These are phyloP conservation scores for Sodiomyces alkalinus DNA, from an alignment of 2,329 filamentous ascomycete species.

Conservation along the genomic window DNA sequence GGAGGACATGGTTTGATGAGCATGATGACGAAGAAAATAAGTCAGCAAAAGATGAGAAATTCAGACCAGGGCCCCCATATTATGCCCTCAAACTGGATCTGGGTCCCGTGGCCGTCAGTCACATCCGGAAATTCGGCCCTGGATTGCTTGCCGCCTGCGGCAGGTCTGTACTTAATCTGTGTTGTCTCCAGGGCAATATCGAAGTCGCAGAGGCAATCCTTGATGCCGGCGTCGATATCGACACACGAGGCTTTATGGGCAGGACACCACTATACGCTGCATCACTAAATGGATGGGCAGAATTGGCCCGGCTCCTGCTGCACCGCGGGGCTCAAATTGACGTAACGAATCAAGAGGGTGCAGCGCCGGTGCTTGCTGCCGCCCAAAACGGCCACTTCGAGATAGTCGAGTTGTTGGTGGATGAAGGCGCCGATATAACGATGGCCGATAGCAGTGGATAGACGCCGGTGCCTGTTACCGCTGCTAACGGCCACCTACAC, in stretches of 20 bases:
- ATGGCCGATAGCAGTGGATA: background rate
- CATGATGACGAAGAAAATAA: background rate
- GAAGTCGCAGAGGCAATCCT: background rate
- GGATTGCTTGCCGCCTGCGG: no score
- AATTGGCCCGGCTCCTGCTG: background rate
- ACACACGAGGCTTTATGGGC: background rate
- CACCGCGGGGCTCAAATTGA: constrained; percentile 1
- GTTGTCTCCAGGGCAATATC: background rate
- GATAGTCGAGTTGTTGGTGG: background rate
- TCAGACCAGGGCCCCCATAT: background rate
- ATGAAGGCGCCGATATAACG: background rate
- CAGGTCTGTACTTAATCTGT: background rate
- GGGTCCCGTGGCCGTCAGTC: background rate
- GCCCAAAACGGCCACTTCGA: background rate
- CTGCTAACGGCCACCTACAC: background rate
- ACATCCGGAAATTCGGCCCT: background rate
- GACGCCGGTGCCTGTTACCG: background rate
- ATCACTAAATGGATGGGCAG: background rate
- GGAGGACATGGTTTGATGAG: background rate
- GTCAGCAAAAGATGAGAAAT: background rate
- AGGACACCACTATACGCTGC: background rate
- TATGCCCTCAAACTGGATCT: background rate
- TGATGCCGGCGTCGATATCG: background rate
- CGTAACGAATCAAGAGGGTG: background rate
- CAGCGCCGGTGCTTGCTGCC: background rate